phyloP scores from a whole-genome alignment of 257 asterid genomes.

The Eucommia ulmoides region DNA sequence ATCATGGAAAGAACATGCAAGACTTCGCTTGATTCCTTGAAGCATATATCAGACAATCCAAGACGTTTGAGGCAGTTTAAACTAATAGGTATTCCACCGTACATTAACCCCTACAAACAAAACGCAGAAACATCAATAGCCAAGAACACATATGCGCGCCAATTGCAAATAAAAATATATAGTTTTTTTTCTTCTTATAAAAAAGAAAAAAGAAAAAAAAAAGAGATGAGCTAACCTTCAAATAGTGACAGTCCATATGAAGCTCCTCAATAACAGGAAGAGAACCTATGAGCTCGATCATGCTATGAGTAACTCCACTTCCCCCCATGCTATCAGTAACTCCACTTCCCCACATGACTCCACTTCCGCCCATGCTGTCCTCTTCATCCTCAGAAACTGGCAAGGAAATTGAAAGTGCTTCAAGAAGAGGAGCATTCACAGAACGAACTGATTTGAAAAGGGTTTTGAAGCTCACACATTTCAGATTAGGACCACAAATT shows the following conservation, averaged over 20 bases:
- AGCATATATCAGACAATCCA: not conserved
- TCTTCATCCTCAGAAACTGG: not conserved
- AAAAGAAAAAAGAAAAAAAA: not conserved
- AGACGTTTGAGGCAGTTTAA: conserved; percentile 6
- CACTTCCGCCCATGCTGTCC: too few species aligned
- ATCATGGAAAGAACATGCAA: conserved; percentile 8
- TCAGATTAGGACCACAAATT: conserved; percentile 11
- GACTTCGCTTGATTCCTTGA: conserved; percentile 5
- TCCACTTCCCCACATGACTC: too few species aligned
- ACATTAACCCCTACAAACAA: conserved; percentile 5
- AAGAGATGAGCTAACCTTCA: conserved; percentile 7
- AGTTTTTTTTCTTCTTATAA: too few species aligned
- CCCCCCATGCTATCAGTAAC: too few species aligned
- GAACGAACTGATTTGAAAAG: not conserved
- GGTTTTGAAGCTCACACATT: not conserved
- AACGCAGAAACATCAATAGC: not conserved
- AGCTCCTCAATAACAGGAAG: conserved; percentile 11
- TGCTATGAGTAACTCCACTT: not conserved
- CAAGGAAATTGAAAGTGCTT: not conserved
- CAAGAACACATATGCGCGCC: too few species aligned
- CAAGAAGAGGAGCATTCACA: conserved; percentile 2
- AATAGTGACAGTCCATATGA: conserved; percentile 1
- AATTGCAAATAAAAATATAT: too few species aligned
- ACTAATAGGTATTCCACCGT: conserved; percentile 7
- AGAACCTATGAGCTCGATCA: not conserved